Percentiles rank a stretch among this genome's conserved stretches.
phyloP scores from a whole-genome alignment of 257 asterid genomes.

The Cruciata laevipes region DNA sequence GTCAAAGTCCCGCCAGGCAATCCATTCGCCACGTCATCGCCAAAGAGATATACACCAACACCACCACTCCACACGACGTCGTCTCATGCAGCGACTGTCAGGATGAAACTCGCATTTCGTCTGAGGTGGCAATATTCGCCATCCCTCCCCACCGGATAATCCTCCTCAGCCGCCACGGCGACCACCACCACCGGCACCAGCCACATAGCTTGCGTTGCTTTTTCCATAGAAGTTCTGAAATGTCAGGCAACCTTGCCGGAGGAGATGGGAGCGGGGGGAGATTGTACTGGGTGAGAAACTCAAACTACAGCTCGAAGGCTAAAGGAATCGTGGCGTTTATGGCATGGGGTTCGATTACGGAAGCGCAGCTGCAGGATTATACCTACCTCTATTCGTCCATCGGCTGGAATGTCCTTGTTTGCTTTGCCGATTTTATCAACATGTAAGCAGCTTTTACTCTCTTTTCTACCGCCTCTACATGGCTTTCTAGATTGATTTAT shows the following conservation, averaged over 20 bases:
- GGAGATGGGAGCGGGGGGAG: conserved; percentile 41
- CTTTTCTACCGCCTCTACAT: not conserved
- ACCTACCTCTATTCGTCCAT: conserved; percentile 51
- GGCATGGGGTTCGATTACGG: conserved; percentile 61
- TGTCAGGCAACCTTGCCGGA: conserved; percentile 28
- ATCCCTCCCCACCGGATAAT: conserved; percentile 28
- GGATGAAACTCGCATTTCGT: conserved; percentile 3
- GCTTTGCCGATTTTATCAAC: conserved; percentile 72
- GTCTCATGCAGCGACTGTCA: not conserved
- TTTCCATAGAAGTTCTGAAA: conserved; percentile 8
- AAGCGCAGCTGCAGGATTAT: conserved; percentile 44
- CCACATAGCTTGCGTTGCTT: not conserved
- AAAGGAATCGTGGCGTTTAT: conserved; percentile 61
- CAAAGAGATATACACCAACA: not conserved
- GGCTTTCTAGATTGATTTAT: not conserved
- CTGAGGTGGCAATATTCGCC: conserved; percentile 40
- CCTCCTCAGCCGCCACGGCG: conserved; percentile 16
- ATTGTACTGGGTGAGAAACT: conserved; percentile 52
- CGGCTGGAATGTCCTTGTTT: conserved; percentile 75
- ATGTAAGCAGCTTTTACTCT: conserved; percentile 36
- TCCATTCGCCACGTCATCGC: conserved; percentile 13
- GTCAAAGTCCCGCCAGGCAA: not conserved
- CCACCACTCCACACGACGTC: not conserved
- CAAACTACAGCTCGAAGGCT: conserved; percentile 18
- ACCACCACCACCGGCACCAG: conserved; percentile 6